A percentile compares a stretch with the other conserved stretches of the same genome.
These are phyloP conservation scores for Cucurbita pepo DNA, from an alignment of 306 rosid genomes.

Conservation along the genomic window DNA sequence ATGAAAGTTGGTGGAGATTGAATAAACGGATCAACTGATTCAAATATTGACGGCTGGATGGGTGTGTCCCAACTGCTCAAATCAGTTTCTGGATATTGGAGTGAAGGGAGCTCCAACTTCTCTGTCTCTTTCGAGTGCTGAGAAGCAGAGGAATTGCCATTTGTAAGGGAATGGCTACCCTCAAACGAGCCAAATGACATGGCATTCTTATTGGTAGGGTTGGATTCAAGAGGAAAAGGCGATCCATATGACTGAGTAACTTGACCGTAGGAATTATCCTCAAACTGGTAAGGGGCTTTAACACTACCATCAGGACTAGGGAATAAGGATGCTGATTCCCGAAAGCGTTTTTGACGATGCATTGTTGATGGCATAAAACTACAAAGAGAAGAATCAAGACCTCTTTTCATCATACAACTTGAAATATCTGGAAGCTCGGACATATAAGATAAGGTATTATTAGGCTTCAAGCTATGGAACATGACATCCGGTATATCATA, in stretches of 20 bases:
- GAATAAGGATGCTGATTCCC: slow-evolving; percentile 41
- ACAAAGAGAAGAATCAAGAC: slow-evolving; percentile 48
- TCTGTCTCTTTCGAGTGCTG: slow-evolving; percentile 47
- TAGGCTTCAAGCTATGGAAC: slow-evolving; percentile 44
- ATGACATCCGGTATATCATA: slow-evolving; percentile 43
- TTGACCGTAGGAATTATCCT: slow-evolving; percentile 27
- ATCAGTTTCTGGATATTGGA: slow-evolving; percentile 93
- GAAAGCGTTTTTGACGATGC: slow-evolving; percentile 49
- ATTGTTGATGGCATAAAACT: slow-evolving; percentile 28
- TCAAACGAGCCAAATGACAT: slow-evolving; percentile 19
- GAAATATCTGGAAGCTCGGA: slow-evolving; percentile 37
- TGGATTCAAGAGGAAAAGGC: slow-evolving; percentile 36
- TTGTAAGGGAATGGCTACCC: slow-evolving; percentile 73
- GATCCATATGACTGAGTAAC: slow-evolving; percentile 33
- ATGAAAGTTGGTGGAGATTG: slow-evolving; percentile 44
- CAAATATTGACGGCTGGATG: slow-evolving; percentile 45
- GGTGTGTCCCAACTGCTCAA: slow-evolving; percentile 64
- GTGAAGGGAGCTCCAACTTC: slow-evolving; percentile 99
- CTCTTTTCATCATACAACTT: slow-evolving; percentile 32
- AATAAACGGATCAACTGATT: slow-evolving; percentile 56
- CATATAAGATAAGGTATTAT: slow-evolving; percentile 32
- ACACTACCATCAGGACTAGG: slow-evolving; percentile 26
- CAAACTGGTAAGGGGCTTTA: slow-evolving; percentile 29
- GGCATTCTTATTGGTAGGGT: slow-evolving; percentile 31
- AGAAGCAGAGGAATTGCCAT: slow-evolving; percentile 92